Conservation (phyloP, 2,329 filamentous ascomycete genomes). For the Fusarium poae region DNA sequence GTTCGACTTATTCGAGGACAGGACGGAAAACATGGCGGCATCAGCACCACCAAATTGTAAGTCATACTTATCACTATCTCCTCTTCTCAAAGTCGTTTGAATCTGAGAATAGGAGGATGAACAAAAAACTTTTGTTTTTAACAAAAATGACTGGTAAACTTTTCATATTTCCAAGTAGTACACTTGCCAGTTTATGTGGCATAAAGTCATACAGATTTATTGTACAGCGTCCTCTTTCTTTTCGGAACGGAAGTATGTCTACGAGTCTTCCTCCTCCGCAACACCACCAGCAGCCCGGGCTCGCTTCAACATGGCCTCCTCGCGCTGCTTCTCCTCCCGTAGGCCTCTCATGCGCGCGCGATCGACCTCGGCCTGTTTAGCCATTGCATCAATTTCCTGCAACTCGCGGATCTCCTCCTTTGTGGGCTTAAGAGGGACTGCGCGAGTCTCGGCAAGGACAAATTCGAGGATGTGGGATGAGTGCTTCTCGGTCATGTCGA, state of each 20-base stretch:
- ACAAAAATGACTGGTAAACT: constrained; percentile 29
- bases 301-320: constrained; percentile 65
- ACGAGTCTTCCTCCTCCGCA: constrained; percentile 52
- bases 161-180: constrained; percentile 47
- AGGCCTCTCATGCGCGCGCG: constrained; percentile 65
- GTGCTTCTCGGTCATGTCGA: constrained; percentile 74
- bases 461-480: constrained; percentile 73
- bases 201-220: constrained; percentile 50
- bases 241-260: constrained; percentile 6
- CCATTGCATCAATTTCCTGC: constrained; percentile 67
- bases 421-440: constrained; percentile 67
- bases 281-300: constrained; percentile 57
- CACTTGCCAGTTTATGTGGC: constrained; percentile 46
- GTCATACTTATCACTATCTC: background rate
- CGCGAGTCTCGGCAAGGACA: constrained; percentile 73
- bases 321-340: constrained; percentile 69
- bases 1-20: background rate
- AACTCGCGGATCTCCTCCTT: constrained; percentile 71
- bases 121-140: background rate
- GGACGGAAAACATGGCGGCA: background rate
- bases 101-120: background rate
- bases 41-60: background rate
- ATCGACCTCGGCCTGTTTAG: constrained; percentile 66
- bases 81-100: background rate
- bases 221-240: constrained; percentile 45